Percentiles rank a stretch among this genome's conserved stretches.
Evolutionary conservation across 179 eudicot genomes (phyloP).

Genomic region (Heliamphora pulchella): DNA sequence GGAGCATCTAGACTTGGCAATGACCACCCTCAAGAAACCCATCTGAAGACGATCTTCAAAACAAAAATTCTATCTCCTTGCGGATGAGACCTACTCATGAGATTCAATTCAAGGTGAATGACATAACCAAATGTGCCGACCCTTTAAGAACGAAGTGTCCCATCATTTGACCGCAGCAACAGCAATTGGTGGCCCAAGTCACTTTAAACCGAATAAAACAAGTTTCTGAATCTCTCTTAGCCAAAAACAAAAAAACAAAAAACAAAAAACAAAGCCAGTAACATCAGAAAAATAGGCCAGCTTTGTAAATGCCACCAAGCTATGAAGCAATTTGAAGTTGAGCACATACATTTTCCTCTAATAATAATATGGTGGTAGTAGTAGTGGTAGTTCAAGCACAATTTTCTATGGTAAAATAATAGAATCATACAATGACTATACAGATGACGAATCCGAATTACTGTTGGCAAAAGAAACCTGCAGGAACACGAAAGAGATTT

Average conservation of each 20-base stretch:
- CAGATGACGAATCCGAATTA: constrained; percentile 51
- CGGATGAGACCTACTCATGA: background rate
- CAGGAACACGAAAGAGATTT: constrained; percentile 76
- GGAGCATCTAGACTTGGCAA: background rate
- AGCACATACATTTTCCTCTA: constrained; percentile 7
- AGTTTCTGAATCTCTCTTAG: constrained; percentile 10
- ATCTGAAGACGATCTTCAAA: background rate
- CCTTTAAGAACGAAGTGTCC: background rate
- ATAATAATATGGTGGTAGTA: background rate
- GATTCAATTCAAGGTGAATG: background rate
- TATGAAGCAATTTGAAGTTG: constrained; percentile 11
- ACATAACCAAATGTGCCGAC: background rate
- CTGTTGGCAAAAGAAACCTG: constrained; percentile 72
- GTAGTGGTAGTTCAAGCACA: background rate
- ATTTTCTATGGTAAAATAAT: constrained; percentile 16
- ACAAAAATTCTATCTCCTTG: background rate
- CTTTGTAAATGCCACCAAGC: constrained; percentile 10
- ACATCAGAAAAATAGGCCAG: constrained; percentile 8
- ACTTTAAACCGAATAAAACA: background rate
- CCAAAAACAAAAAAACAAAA: background rate
- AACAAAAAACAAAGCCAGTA: background rate
- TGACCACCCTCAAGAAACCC: background rate
- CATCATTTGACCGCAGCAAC: background rate
- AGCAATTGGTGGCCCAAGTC: background rate
- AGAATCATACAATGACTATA: constrained; percentile 32